phyloP scores from a whole-genome alignment of 2,329 filamentous ascomycete genomes.

The Fusarium robinianum region DNA sequence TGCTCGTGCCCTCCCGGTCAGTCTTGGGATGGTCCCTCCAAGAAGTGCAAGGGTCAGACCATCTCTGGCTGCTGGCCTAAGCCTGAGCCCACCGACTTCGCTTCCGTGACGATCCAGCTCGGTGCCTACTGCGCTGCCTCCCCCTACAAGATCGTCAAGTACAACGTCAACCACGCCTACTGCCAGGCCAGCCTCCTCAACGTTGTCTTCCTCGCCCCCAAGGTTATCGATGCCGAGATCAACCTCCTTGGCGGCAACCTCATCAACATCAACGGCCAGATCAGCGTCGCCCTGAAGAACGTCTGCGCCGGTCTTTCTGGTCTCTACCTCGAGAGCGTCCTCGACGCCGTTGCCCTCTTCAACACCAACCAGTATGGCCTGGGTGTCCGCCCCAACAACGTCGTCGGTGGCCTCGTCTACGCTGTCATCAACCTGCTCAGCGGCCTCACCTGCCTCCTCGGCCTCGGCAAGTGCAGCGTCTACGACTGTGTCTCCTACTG shows the following conservation, averaged over 20 bases:
- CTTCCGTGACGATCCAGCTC: conserved; percentile 36
- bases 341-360: conserved; percentile 44
- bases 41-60: conserved; percentile 36
- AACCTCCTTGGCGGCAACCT: conserved; percentile 31
- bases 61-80: conserved; percentile 42
- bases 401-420: conserved; percentile 35
- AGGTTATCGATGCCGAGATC: conserved; percentile 36
- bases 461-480: conserved; percentile 39
- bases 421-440: conserved; percentile 34
- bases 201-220: conserved; percentile 42
- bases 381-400: conserved; percentile 30
- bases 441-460: conserved; percentile 38
- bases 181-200: conserved; percentile 43
- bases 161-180: conserved; percentile 42
- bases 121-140: conserved; percentile 42
- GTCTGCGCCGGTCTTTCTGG: conserved; percentile 40
- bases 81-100: conserved; percentile 36
- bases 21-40: conserved; percentile 40
- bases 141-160: conserved; percentile 43
- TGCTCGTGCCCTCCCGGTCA: conserved; percentile 51
- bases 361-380: conserved; percentile 44
- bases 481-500: conserved; percentile 47
- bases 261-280: conserved; percentile 33
- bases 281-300: conserved; percentile 41
- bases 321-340: conserved; percentile 40